Percentiles rank a stretch among this genome's conserved stretches.
phyloP scores from a whole-genome alignment of 164 flowering plant genomes.

The Vitis riparia region DNA sequence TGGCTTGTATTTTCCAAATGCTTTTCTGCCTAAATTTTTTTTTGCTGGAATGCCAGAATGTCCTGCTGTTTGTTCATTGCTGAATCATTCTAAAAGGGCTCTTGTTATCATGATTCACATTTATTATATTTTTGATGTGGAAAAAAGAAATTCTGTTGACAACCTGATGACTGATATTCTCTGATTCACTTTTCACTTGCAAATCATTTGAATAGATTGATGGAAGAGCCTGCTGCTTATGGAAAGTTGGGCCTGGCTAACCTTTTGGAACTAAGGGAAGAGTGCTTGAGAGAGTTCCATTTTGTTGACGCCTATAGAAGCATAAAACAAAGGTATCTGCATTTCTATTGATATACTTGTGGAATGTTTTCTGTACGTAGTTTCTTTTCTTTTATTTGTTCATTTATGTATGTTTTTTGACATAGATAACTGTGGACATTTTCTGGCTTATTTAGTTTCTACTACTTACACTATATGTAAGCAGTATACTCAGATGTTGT shows the following conservation, averaged over 20 bases:
- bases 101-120: not conserved
- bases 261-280: constrained; percentile 96
- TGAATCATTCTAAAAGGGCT: not conserved
- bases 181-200: not conserved
- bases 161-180: not conserved
- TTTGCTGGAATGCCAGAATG: not conserved
- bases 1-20: too few relatives aligned
- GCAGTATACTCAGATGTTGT: too few relatives aligned
- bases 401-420: not conserved
- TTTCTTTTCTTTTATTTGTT: not conserved
- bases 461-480: too few relatives aligned
- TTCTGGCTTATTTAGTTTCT: too few relatives aligned
- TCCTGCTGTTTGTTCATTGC: not conserved
- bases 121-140: not conserved
- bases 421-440: too few relatives aligned
- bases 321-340: constrained; percentile 86
- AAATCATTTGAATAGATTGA: constrained; percentile 58
- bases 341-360: not conserved
- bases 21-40: not conserved
- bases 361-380: not conserved
- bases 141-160: not conserved
- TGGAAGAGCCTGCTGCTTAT: constrained; percentile 99
- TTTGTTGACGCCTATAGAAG: constrained; percentile 89
- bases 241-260: constrained; percentile 97
- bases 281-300: constrained; percentile 95